Evolutionary conservation across 805 yeast genomes (phyloP).

Genomic region (Kodamaea sagamina): DNA sequence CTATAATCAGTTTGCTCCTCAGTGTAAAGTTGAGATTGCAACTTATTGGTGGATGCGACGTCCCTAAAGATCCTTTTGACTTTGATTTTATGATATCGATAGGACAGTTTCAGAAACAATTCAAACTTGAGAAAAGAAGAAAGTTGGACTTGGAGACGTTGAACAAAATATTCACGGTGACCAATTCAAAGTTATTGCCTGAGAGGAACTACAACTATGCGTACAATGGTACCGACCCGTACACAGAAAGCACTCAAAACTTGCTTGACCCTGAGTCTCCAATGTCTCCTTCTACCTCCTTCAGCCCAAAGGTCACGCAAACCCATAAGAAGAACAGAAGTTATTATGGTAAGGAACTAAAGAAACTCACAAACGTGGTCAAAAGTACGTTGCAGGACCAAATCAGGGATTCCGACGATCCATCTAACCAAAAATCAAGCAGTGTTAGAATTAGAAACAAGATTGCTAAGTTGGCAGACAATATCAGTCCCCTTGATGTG

Average conservation of each 20-base stretch:
- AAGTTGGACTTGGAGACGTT: conserved; percentile 60
- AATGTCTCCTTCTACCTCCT: conserved; percentile 5
- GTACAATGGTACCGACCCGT: background rate
- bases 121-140: conserved; percentile 51
- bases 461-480: conserved; percentile 39
- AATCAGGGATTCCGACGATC: conserved; percentile 21
- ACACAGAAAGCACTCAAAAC: background rate
- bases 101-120: conserved; percentile 75
- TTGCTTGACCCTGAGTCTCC: conserved; percentile 3
- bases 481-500: conserved; percentile 37
- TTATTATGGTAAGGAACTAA: conserved; percentile 43
- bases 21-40: conserved; percentile 66
- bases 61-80: conserved; percentile 83
- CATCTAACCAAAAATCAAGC: conserved; percentile 18
- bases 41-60: conserved; percentile 43
- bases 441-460: conserved; percentile 34
- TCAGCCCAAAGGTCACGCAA: conserved; percentile 1
- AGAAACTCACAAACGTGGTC: conserved; percentile 63
- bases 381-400: conserved; percentile 72
- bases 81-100: conserved; percentile 69
- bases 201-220: conserved; percentile 10
- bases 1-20: conserved; percentile 73
- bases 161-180: conserved; percentile 34
- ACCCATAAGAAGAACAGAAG: conserved; percentile 27
- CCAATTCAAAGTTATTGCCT: conserved; percentile 34